phyloP scores from a whole-genome alignment of 139 green algal species.

The Micractinium conductrix region DNA sequence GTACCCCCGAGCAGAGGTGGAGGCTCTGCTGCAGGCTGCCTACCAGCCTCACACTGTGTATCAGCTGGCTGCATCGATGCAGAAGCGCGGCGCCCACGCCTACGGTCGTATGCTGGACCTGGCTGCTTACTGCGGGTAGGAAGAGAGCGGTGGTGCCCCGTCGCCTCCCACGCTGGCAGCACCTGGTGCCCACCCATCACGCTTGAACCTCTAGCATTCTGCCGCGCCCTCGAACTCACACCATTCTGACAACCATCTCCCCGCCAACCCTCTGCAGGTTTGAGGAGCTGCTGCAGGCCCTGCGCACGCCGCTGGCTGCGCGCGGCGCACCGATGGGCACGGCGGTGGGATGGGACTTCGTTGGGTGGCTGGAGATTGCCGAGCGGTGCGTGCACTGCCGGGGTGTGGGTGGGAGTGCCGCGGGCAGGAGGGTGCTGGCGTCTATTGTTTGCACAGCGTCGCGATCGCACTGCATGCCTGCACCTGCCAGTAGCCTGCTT shows the following conservation, averaged over 20 bases:
- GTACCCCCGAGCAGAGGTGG: neutral
- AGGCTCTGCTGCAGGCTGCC: neutral
- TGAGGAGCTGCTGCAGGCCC: neutral
- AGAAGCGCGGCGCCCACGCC: neutral
- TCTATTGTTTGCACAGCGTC: too few relatives aligned
- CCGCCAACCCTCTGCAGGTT: too few relatives aligned
- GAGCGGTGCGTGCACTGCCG: slow-evolving; percentile 14
- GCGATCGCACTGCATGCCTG: too few relatives aligned
- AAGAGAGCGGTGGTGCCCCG: neutral
- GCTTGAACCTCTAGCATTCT: too few relatives aligned
- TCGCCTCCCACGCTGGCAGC: too few relatives aligned
- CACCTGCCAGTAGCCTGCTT: too few relatives aligned
- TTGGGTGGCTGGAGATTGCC: slow-evolving; percentile 13
- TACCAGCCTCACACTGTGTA: neutral
- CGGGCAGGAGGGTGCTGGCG: too few relatives aligned
- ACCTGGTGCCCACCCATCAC: neutral
- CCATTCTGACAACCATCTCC: too few relatives aligned
- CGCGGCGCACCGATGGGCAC: neutral
- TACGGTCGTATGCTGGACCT: slow-evolving; percentile 14
- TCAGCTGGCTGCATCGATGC: neutral
- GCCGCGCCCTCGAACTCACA: too few relatives aligned
- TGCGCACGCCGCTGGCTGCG: slow-evolving; percentile 2
- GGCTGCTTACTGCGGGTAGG: neutral
- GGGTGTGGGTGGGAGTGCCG: too few relatives aligned
- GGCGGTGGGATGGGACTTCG: slow-evolving; percentile 5